Percentiles rank a stretch among this genome's conserved stretches.
These are phyloP conservation scores for Prillingera fragicola DNA, from an alignment of 1,284 basidiomycete genomes.

Conservation along the genomic window DNA sequence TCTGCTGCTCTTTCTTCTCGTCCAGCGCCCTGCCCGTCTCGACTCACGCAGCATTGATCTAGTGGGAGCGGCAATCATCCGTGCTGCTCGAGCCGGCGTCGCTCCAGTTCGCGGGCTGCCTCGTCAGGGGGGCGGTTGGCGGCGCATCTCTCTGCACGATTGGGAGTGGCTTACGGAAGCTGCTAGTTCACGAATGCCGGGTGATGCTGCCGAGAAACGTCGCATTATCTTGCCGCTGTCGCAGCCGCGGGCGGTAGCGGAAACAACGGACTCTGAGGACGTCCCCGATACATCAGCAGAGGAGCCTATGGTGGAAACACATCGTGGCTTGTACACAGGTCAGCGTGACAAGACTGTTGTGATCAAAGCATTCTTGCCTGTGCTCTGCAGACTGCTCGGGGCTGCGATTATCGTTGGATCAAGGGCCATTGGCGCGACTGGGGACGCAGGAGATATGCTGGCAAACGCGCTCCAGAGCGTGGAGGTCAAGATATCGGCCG, in stretches of 20 bases:
- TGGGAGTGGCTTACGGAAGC: not conserved
- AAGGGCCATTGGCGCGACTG: not conserved
- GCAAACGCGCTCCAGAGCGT: not conserved
- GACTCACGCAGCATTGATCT: slow-evolving; percentile 6
- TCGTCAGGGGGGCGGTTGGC: not conserved
- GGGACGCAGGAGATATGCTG: not conserved
- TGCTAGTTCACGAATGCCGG: not conserved
- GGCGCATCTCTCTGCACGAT: not conserved
- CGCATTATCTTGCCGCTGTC: not conserved
- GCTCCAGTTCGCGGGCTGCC: not conserved
- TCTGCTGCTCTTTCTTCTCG: not conserved
- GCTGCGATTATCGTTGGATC: not conserved
- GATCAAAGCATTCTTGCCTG: not conserved
- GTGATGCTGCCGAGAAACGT: not conserved
- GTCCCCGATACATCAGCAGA: not conserved
- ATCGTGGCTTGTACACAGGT: not conserved
- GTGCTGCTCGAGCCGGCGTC: not conserved
- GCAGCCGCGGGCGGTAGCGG: not conserved
- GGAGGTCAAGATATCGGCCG: not conserved
- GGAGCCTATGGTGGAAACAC: not conserved
- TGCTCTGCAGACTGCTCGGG: not conserved
- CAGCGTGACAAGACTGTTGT: not conserved
- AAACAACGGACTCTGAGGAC: too few relatives aligned
- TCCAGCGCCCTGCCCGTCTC: not conserved
- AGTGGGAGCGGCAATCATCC: slow-evolving; percentile 4